phyloP scores from a whole-genome alignment of 1,284 basidiomycete genomes.

The Sporisorium sorghi region DNA sequence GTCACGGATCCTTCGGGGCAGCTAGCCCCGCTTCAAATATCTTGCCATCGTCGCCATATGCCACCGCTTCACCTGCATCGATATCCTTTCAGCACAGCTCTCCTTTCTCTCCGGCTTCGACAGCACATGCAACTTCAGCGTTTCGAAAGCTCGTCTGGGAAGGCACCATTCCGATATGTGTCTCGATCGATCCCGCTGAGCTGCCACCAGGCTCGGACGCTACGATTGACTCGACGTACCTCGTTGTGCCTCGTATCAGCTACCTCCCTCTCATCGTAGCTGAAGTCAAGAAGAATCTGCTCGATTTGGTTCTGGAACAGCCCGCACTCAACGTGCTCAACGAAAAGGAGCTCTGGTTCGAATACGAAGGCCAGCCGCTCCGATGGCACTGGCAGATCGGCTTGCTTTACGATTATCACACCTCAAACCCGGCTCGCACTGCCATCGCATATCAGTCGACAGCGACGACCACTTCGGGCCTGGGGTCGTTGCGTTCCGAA shows the following conservation, averaged over 20 bases:
- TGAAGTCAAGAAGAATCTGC: conserved; percentile 48
- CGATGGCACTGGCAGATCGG: conserved; percentile 66
- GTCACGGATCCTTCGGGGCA: conserved; percentile 14
- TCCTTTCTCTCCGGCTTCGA: background rate
- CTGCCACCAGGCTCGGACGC: conserved; percentile 45
- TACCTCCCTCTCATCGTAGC: conserved; percentile 59
- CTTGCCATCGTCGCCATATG: conserved; percentile 19
- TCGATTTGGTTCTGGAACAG: conserved; percentile 51
- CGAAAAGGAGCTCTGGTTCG: conserved; percentile 61
- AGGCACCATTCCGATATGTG: conserved; percentile 55
- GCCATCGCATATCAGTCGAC: conserved; percentile 19
- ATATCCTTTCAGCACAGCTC: conserved; percentile 9
- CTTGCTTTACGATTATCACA: conserved; percentile 59
- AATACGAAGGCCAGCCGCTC: conserved; percentile 56
- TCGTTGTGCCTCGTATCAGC: conserved; percentile 51
- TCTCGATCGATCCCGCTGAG: conserved; percentile 42
- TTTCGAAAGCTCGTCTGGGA: conserved; percentile 56
- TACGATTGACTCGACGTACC: conserved; percentile 49
- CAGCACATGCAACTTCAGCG: conserved; percentile 15
- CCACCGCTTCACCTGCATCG: conserved; percentile 20
- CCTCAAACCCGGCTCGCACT: conserved; percentile 49
- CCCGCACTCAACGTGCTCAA: conserved; percentile 29
- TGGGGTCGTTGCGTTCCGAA: conserved; percentile 24
- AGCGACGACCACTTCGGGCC: conserved; percentile 9
- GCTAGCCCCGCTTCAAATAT: conserved; percentile 20